Base-by-base conservation (phyloP, 169 alveolate species). In the Toxoplasma gondii region DNA sequence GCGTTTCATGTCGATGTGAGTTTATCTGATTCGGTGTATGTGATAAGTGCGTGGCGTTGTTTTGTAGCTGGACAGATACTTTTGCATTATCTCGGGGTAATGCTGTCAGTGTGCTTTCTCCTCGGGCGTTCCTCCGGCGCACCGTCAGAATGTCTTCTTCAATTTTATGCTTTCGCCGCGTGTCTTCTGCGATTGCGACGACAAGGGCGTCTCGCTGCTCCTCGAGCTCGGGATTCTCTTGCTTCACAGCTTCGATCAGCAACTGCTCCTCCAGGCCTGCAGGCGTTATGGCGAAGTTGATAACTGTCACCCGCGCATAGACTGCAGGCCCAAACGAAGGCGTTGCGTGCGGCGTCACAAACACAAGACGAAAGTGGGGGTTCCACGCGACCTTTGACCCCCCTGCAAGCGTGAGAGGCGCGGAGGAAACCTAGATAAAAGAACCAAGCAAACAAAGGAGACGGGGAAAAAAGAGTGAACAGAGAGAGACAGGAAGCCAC, bases 281-380 rank as follows among this genome's bases (percentile, higher is more conserved):
- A 39, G 98, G 98, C 0, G 99, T 98, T 74, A 98, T 99, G 53
- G 99, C 97, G 96, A 98, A 98, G 96, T 98, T 98, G 92, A 98
- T 98, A 88, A 98, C 97, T 9, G 99, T 98, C 96, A 93, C 98
- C 98, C 98, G 98, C 91, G 97, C 98, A 70, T 41, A 82, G 41
- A 82, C 41, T 64, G 9, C 64, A 1, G 90, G 90, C 34, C 69
- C 38, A 12, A 82, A 82, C 17, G 90, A 12, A 41, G 90, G 90
- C 10, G 38, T 82, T 7, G 90, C 64, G 36, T 29, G 12, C 19
- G 38, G 29, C 27, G 90, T 29, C 16, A 38, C 19, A 67, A 82
- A 82, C 31, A 82, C 19, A 10, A 82, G 64, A 10, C 90, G 67
- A 39, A 82, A 82, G 64, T 43, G 69, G 53, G 34, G 69, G 90